These are phyloP conservation scores for Aspergillus conjunctus DNA, from an alignment of 495 filamentous ascomycete species.

Conservation along the genomic window DNA sequence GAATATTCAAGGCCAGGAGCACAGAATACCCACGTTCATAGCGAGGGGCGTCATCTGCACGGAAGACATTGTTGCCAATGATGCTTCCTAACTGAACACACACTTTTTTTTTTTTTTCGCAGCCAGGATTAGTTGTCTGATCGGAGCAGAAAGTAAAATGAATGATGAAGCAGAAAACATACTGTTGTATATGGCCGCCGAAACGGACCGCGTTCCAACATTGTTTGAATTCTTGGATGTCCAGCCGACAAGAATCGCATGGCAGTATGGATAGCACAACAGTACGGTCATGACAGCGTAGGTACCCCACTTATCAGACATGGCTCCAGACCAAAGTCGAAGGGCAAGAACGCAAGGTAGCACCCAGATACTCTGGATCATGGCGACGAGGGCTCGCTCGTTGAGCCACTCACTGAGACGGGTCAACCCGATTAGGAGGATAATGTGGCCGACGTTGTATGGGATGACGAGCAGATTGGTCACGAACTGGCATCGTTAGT, in stretches of 20 bases:
- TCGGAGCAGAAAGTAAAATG: not conserved
- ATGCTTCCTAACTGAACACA: slow-evolving; percentile 51
- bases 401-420: slow-evolving; percentile 46
- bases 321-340: slow-evolving; percentile 40
- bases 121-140: not conserved
- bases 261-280: slow-evolving; percentile 58
- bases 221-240: slow-evolving; percentile 60
- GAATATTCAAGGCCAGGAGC: slow-evolving; percentile 45
- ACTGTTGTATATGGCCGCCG: slow-evolving; percentile 56
- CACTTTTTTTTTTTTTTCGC: slow-evolving; percentile 24
- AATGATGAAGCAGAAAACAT: not conserved
- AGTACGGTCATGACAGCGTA: slow-evolving; percentile 53
- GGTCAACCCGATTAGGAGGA: slow-evolving; percentile 38
- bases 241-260: slow-evolving; percentile 66
- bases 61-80: slow-evolving; percentile 55
- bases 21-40: slow-evolving; percentile 53
- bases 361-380: slow-evolving; percentile 53
- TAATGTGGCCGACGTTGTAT: slow-evolving; percentile 40
- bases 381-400: slow-evolving; percentile 50
- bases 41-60: slow-evolving; percentile 55
- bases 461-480: slow-evolving; percentile 67
- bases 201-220: slow-evolving; percentile 62
- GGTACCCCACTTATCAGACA: slow-evolving; percentile 49
- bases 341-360: slow-evolving; percentile 55
- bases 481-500: slow-evolving; percentile 14